phyloP scores from a whole-genome alignment of 2,329 filamentous ascomycete genomes.

The Exophiala sp. region DNA sequence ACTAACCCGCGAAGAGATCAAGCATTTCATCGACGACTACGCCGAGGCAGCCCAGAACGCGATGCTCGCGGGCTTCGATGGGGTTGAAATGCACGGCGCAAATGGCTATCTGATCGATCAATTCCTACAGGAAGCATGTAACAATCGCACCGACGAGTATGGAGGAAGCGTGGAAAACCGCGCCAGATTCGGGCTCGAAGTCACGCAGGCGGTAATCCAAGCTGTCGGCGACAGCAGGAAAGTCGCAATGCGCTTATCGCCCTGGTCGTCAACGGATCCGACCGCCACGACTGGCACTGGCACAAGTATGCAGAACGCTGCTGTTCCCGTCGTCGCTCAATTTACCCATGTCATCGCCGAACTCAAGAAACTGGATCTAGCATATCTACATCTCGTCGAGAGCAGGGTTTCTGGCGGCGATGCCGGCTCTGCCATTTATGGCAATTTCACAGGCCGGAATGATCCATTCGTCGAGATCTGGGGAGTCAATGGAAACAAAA shows the following conservation, averaged over 20 bases:
- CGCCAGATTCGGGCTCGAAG: constrained; percentile 54
- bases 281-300: too few relatives aligned
- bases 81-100: constrained; percentile 52
- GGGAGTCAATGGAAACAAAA: constrained; percentile 30
- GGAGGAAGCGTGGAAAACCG: constrained; percentile 51
- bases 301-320: not conserved
- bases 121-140: constrained; percentile 50
- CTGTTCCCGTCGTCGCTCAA: not conserved
- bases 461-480: constrained; percentile 35
- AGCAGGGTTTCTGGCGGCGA: not conserved
- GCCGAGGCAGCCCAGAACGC: constrained; percentile 46
- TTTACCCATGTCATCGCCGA: constrained; percentile 57
- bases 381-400: constrained; percentile 62
- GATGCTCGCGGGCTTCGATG: constrained; percentile 54
- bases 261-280: constrained; percentile 27
- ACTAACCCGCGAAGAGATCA: constrained; percentile 40
- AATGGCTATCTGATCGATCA: constrained; percentile 59
- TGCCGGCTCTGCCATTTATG: not conserved
- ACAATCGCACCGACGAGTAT: constrained; percentile 49
- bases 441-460: not conserved
- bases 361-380: constrained; percentile 52
- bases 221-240: constrained; percentile 45
- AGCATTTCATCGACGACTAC: constrained; percentile 37
- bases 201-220: constrained; percentile 47
- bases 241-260: constrained; percentile 46